Percentiles rank a stretch among this genome's conserved stretches.
phyloP scores from a whole-genome alignment of 2,329 filamentous ascomycete species.

The Fusarium pseudonygamai region DNA sequence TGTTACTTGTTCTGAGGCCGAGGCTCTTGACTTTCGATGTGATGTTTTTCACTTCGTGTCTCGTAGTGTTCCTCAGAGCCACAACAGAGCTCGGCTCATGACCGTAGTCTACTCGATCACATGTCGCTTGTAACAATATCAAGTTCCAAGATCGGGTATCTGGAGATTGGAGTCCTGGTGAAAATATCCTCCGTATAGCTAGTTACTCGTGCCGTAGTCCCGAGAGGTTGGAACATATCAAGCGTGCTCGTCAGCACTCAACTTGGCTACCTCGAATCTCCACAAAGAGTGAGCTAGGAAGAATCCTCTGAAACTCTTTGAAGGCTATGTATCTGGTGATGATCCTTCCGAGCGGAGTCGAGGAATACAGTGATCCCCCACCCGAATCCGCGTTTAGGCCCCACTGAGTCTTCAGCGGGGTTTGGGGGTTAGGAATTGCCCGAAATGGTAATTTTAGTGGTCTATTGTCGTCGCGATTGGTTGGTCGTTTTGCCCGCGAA shows the following conservation, averaged over 20 bases:
- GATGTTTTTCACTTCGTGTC: not conserved
- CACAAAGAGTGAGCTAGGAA: not conserved
- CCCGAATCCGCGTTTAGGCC: not conserved
- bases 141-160: not conserved
- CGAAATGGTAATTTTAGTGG: constrained; percentile 7
- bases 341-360: not conserved
- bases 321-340: not conserved
- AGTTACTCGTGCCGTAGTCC: not conserved
- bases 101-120: fast-evolving
- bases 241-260: not conserved
- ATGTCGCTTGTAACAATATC: fast-evolving
- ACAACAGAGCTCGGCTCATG: too few species aligned
- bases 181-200: not conserved
- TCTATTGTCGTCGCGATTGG: constrained; percentile 15
- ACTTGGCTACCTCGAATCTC: not conserved
- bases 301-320: not conserved
- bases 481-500: not conserved
- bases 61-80: not conserved
- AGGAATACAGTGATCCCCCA: not conserved
- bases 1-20: not conserved
- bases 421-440: constrained; percentile 16
- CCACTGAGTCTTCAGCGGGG: not conserved
- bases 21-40: not conserved
- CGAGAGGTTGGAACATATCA: not conserved
- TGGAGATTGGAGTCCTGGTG: not conserved